These are phyloP conservation scores for Ganoderma lucidum DNA, from an alignment of 1,284 basidiomycete genomes.

Conservation along the genomic window DNA sequence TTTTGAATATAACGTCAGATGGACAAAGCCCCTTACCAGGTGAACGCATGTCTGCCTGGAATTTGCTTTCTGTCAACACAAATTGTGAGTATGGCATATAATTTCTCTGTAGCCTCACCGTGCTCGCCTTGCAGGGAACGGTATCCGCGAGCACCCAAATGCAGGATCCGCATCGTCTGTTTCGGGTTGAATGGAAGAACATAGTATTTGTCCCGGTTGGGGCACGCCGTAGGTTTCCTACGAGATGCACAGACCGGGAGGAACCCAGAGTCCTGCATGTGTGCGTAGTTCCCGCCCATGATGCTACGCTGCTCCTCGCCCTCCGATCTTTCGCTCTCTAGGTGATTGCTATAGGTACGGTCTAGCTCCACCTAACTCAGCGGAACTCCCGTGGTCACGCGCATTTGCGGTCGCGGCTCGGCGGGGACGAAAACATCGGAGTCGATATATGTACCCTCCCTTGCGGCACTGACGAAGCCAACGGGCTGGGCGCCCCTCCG, in stretches of 20 bases:
- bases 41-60: not conserved
- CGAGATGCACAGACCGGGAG: not conserved
- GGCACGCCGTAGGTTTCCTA: not conserved
- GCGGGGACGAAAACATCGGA: not conserved
- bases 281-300: not conserved
- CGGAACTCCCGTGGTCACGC: not conserved
- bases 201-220: no score
- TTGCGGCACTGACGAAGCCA: not conserved
- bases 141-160: not conserved
- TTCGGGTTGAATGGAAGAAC: no score
- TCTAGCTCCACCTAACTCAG: not conserved
- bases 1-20: not conserved
- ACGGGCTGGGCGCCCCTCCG: not conserved
- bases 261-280: not conserved
- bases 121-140: not conserved
- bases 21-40: not conserved
- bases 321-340: not conserved
- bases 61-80: not conserved
- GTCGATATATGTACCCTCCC: not conserved
- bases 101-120: not conserved
- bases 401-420: not conserved
- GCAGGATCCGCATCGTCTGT: not conserved
- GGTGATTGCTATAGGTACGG: not conserved
- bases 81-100: not conserved
- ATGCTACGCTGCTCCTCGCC: not conserved